Base-by-base conservation (phyloP, 1,139 yeast genomes). In the Diutina scorzettiae region DNA sequence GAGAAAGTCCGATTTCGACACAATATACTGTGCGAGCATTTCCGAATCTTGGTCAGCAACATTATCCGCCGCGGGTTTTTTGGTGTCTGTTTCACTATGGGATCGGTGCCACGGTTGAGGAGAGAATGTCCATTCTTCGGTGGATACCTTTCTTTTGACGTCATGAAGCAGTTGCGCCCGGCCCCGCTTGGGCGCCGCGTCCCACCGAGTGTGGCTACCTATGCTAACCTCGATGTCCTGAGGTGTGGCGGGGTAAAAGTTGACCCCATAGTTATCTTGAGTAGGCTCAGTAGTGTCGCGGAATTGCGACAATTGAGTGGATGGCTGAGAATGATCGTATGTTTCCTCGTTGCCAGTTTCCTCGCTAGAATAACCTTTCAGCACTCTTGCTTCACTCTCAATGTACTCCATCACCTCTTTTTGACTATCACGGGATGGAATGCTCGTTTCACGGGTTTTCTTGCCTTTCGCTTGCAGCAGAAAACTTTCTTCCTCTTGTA, bases 1-100 rank as follows among this genome's bases (percentile, higher is more conserved):
- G 3, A 59, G 53, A 53, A 91, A 85, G 51, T 84, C 93, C 0
- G 62, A 49, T 51, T 82, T 83, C 6, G 39, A 21, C 8, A 34
- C 39, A 21, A 34, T 34, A 20, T 34, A 34, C 28, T n/a, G 27
- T n/a, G 28, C 8, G 5, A 34, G 19, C 19, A 21, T 19, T 12
- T 18, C n/a, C 3, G 39, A 20, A 23, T 34, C 28, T 14, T 34
- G 39, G 5, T 34, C 4, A n/a, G 6, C 17, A 3, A 34, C 39
- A 34, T 34, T 28, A 34, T 34, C 17, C 21, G 29, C 39, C 14
- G 7, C 17, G 19, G 39, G 39, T 2, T 14, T 12, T 17, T 17
- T 17, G 17, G 31, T 28, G 16, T 16, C 31, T 5, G 8, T n/a
- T 2, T 18, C 17, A 8, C 17, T n/a, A 12, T 12, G 21, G 6